Percentiles rank a stretch among this genome's conserved stretches.
phyloP scores from a whole-genome alignment of 257 asterid genomes.

The Capsicum baccatum region DNA sequence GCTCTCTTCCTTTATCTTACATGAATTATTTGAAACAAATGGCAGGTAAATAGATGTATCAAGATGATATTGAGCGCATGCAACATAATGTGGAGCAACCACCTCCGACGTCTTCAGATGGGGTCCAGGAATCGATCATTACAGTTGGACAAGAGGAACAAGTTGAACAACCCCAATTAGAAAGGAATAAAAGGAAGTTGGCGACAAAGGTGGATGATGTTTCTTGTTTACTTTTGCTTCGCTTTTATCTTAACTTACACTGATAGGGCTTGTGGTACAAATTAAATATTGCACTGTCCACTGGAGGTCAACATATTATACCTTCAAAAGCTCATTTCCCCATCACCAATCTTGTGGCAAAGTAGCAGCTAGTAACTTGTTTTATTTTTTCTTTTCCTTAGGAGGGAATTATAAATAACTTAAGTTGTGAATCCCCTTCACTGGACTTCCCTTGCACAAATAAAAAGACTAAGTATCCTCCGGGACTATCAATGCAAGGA shows the following conservation, averaged over 20 bases:
- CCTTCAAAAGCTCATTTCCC: background rate
- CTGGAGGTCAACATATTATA: background rate
- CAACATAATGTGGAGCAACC: constrained; percentile 24
- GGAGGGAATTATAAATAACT: background rate
- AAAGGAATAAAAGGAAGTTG: constrained; percentile 16
- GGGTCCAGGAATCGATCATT: background rate
- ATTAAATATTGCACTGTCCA: background rate
- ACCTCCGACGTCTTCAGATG: constrained; percentile 1
- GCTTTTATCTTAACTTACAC: constrained; percentile 6
- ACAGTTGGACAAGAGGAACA: constrained; percentile 19
- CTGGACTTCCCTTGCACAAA: background rate
- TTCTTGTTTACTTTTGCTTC: background rate
- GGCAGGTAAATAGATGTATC: constrained; percentile 23
- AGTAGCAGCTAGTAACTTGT: background rate
- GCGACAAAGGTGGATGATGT: background rate
- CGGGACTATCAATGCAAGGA: background rate
- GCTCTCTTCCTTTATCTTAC: background rate
- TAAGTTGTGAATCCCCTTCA: background rate
- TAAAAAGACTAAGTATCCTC: background rate
- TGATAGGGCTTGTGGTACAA: background rate
- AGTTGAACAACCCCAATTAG: constrained; percentile 11
- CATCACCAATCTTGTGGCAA: background rate
- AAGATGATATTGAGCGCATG: background rate
- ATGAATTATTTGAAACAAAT: background rate
- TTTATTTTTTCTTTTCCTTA: background rate